A percentile compares a stretch with the other conserved stretches of the same genome.
Conservation (phyloP, 257 asterid species). For the Penstemon newberryi region DNA sequence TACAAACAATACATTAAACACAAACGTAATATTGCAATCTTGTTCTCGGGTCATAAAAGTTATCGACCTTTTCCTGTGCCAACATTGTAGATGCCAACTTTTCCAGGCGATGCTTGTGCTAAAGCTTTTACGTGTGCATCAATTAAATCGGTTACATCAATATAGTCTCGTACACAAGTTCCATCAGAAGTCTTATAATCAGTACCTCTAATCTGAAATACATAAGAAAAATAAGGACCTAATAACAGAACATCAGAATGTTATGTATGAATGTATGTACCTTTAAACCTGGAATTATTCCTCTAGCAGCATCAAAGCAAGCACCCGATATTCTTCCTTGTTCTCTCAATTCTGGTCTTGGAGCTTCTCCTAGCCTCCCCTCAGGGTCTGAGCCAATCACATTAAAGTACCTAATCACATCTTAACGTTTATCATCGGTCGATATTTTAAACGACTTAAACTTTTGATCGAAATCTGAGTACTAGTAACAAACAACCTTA, state of each 20-base stretch:
- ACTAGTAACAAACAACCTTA: constrained; percentile 42
- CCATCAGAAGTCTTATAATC: constrained; percentile 46
- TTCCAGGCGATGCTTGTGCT: constrained; percentile 37
- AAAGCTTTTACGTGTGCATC: constrained; percentile 50
- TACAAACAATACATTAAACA: background rate
- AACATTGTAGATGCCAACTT: constrained; percentile 45
- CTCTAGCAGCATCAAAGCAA: constrained; percentile 49
- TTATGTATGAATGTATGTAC: background rate
- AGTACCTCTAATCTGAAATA: constrained; percentile 41
- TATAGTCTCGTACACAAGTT: constrained; percentile 49
- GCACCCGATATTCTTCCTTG: constrained; percentile 55
- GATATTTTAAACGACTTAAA: no score
- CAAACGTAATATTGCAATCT: no score
- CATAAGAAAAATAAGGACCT: no score
- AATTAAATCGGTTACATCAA: constrained; percentile 43
- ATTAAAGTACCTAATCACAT: constrained; percentile 38
- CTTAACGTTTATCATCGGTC: no score
- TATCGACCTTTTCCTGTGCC: constrained; percentile 45
- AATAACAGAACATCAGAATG: no score
- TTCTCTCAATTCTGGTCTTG: constrained; percentile 48
- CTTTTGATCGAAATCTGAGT: no score
- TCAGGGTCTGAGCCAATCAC: constrained; percentile 49
- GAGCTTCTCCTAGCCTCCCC: constrained; percentile 52
- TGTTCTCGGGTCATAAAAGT: background rate
- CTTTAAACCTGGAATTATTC: constrained; percentile 44